Conservation (phyloP, 2,329 filamentous ascomycete species). For the Curvularia eragrostidis region DNA sequence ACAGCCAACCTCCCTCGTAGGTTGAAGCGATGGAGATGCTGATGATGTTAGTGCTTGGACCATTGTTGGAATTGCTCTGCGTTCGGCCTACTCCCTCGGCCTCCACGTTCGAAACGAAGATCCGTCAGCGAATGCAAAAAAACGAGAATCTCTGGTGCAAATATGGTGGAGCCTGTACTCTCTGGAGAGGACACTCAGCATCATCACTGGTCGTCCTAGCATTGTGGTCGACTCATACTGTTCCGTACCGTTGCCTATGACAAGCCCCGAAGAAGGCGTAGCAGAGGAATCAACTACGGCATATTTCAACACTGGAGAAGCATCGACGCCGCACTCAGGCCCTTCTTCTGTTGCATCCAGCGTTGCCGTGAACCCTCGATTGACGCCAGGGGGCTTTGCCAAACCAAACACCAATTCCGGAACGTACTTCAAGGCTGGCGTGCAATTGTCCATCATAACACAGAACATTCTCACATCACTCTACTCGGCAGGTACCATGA, state of each 20-base stretch:
- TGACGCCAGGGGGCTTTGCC: conserved; percentile 5
- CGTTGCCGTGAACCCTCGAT: conserved; percentile 8
- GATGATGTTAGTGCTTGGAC: conserved; percentile 47
- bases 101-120: conserved; percentile 51
- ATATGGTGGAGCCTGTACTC: conserved; percentile 54
- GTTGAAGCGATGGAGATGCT: conserved; percentile 4
- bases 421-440: conserved; percentile 36
- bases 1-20: neutral
- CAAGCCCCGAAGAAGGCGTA: conserved; percentile 30
- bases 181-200: conserved; percentile 49
- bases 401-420: conserved; percentile 25
- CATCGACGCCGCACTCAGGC: conserved; percentile 3
- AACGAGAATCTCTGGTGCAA: conserved; percentile 47
- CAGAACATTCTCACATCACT: conserved; percentile 46
- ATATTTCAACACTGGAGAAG: conserved; percentile 14
- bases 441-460: conserved; percentile 43
- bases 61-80: conserved; percentile 48
- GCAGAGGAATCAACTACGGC: conserved; percentile 17
- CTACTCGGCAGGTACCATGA: conserved; percentile 47
- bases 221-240: conserved; percentile 46
- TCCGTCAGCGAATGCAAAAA: conserved; percentile 33
- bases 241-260: conserved; percentile 45
- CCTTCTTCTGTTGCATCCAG: conserved; percentile 10
- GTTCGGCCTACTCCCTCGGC: conserved; percentile 47
- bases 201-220: conserved; percentile 52